phyloP scores from a whole-genome alignment of 352 stramenopile genomes.

The Pythium utonaiense region DNA sequence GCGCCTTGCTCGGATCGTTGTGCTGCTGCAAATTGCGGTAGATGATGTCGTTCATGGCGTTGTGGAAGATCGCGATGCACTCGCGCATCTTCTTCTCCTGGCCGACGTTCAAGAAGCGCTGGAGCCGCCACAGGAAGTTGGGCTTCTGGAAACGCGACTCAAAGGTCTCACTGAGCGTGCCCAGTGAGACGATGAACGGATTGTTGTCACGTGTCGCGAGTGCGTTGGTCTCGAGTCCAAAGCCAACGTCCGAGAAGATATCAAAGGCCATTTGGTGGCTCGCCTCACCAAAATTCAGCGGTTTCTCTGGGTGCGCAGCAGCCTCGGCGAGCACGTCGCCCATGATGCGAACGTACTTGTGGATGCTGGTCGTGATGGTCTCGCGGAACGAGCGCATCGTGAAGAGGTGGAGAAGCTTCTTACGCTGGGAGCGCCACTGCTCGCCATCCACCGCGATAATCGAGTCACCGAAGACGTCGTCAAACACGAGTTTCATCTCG shows the following conservation, averaged over 20 bases:
- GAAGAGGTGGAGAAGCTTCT: conserved; percentile 86
- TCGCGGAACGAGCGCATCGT: conserved; percentile 58
- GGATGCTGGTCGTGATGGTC: conserved; percentile 41
- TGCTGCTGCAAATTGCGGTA: conserved; percentile 29
- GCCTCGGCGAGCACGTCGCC: conserved; percentile 24
- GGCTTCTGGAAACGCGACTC: conserved; percentile 44
- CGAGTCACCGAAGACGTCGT: conserved; percentile 60
- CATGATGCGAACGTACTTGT: conserved; percentile 32
- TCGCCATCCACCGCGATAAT: conserved; percentile 67
- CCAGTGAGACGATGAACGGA: neutral
- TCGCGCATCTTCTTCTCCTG: conserved; percentile 34
- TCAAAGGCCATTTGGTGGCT: conserved; percentile 56
- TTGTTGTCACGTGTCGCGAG: conserved; percentile 4
- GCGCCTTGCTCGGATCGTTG: neutral
- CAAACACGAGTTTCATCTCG: conserved; percentile 29
- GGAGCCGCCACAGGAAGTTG: conserved; percentile 45
- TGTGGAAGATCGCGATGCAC: conserved; percentile 26
- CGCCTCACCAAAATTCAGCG: conserved; percentile 34
- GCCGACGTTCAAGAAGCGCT: conserved; percentile 26
- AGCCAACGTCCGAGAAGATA: conserved; percentile 66
- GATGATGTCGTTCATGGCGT: conserved; percentile 24
- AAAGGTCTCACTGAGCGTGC: neutral
- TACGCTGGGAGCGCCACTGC: conserved; percentile 68
- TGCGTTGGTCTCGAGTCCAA: conserved; percentile 46
- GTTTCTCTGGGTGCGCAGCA: neutral